These are phyloP conservation scores for Cladosporium oxysporum DNA, from an alignment of 2,329 filamentous ascomycete genomes.

Conservation along the genomic window DNA sequence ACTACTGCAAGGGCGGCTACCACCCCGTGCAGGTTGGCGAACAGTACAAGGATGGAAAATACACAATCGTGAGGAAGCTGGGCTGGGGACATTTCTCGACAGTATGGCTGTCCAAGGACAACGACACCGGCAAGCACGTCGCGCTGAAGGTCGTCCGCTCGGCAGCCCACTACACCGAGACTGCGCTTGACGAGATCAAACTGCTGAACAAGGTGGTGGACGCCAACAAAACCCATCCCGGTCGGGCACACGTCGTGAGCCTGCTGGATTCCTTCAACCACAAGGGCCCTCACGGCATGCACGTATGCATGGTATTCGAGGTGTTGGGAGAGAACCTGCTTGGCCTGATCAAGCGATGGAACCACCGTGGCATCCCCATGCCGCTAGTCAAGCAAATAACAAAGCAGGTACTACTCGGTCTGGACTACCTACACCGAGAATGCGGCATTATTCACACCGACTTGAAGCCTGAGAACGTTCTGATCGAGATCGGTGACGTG, in stretches of 20 bases:
- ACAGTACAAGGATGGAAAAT: slow-evolving; percentile 96
- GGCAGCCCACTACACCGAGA: slow-evolving; percentile 97
- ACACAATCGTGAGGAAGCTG: slow-evolving; percentile 92
- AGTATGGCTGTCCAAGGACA: slow-evolving; percentile 83
- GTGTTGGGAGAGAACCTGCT: slow-evolving; percentile 93
- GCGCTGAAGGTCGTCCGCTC: slow-evolving; percentile 97
- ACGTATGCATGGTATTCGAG: slow-evolving; percentile 99
- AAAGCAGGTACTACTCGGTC: slow-evolving; percentile 90
- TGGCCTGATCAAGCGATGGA: slow-evolving; percentile 97
- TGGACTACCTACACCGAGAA: slow-evolving; percentile 95
- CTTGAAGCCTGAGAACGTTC: slow-evolving; percentile 94
- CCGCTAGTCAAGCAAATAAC: slow-evolving; percentile 97
- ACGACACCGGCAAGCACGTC: slow-evolving; percentile 86
- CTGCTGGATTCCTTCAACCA: slow-evolving; percentile 96
- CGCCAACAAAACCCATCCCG: slow-evolving; percentile 91
- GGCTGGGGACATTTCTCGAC: slow-evolving; percentile 99
- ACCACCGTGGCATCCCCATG: slow-evolving; percentile 96
- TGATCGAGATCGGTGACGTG: slow-evolving; percentile 98
- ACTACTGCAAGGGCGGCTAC: slow-evolving; percentile 99
- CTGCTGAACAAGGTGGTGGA: slow-evolving; percentile 94
- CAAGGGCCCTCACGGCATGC: slow-evolving; percentile 91
- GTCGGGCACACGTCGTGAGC: slow-evolving; percentile 92
- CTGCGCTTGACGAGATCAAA: slow-evolving; percentile 98
- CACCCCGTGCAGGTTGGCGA: slow-evolving; percentile 94
- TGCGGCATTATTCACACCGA: slow-evolving; percentile 99